These are phyloP conservation scores for Planoprotostelium fungivorum DNA, from an alignment of 78 protist genomes.

Conservation along the genomic window DNA sequence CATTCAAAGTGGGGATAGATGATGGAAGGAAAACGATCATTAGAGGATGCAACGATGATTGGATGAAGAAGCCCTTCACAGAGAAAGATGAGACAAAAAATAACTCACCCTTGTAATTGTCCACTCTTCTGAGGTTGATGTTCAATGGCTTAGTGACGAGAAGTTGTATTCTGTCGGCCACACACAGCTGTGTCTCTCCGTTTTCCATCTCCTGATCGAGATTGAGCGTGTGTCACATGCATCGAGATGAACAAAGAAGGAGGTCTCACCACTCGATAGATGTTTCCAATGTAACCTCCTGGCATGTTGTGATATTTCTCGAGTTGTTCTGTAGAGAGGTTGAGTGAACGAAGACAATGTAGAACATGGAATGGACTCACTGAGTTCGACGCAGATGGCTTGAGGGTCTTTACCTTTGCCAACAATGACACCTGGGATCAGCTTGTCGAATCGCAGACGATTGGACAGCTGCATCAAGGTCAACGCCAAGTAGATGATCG, in stretches of 20 bases:
- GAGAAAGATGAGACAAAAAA: background rate
- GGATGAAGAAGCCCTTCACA: too few species aligned
- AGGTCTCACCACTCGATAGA: background rate
- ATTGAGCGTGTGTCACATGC: too few species aligned
- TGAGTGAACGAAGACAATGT: background rate
- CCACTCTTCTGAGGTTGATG: background rate
- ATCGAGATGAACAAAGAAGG: background rate
- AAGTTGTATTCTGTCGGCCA: background rate
- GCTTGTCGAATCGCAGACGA: background rate
- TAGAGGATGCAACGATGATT: too few species aligned
- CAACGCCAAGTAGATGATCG: too few species aligned
- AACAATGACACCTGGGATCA: background rate
- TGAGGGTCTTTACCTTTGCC: background rate
- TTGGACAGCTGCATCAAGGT: too few species aligned
- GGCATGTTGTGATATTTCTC: background rate
- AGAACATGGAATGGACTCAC: too few species aligned
- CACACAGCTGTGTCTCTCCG: background rate
- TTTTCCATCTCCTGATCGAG: background rate
- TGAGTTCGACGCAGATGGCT: background rate
- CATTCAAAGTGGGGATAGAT: too few species aligned
- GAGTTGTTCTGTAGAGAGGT: background rate
- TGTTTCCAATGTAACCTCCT: background rate
- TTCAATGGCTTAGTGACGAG: background rate
- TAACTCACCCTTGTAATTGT: background rate
- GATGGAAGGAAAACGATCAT: too few species aligned